Evolutionary conservation across 164 flowering plant species (phyloP).

Genomic region (Chimonanthus praecox): DNA sequence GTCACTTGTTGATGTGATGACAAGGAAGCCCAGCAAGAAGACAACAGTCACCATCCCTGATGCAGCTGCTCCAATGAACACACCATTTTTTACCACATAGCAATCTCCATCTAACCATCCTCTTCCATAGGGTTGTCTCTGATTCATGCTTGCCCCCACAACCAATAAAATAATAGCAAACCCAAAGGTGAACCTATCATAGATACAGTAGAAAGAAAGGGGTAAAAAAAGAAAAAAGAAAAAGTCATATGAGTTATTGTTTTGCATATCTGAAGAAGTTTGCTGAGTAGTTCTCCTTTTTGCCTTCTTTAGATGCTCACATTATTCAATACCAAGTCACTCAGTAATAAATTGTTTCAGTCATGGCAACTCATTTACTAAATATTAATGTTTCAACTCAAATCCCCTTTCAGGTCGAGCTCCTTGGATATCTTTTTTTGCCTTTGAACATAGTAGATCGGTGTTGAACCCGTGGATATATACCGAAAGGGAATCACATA

Average conservation of each 20-base stretch:
- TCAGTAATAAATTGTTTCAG: no score
- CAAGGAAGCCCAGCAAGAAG: conserved; percentile 24
- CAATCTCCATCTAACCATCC: conserved; percentile 85
- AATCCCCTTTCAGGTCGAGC: no score
- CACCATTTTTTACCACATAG: conserved; percentile 59
- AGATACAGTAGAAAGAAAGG: not conserved
- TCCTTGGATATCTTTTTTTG: no score
- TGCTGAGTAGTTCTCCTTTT: no score
- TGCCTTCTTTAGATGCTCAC: no score
- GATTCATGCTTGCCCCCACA: conserved; percentile 63
- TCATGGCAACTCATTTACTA: no score
- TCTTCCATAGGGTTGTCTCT: conserved; percentile 44
- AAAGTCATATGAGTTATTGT: not conserved
- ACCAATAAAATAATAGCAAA: conserved; percentile 35
- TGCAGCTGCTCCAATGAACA: conserved; percentile 41
- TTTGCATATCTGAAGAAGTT: no score
- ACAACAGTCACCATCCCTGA: conserved; percentile 27
- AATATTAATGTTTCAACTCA: no score
- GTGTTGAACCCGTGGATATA: no score
- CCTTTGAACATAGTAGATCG: no score
- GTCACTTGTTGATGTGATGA: not conserved
- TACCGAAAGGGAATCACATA: no score
- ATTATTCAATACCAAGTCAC: not conserved
- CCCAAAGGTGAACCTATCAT: conserved; percentile 54
- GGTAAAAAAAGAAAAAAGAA: no score